These are phyloP conservation scores for Aspergillus carbonarius DNA, from an alignment of 2,329 filamentous ascomycete genomes.

Conservation along the genomic window DNA sequence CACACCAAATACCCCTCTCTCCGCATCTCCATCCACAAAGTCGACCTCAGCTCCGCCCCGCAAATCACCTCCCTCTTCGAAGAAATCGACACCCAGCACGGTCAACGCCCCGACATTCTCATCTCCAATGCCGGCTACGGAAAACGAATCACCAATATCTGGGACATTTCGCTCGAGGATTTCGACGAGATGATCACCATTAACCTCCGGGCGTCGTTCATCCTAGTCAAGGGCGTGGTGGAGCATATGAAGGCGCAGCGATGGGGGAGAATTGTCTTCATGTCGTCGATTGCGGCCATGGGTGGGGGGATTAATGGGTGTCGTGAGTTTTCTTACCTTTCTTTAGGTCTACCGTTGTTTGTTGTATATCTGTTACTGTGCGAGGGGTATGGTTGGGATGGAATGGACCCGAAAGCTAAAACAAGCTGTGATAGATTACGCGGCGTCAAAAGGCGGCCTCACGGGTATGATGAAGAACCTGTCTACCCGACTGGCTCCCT, in stretches of 20 bases:
- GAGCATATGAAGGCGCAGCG: conserved; percentile 59
- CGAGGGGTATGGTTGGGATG: too few relatives aligned
- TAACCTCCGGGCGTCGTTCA: conserved; percentile 63
- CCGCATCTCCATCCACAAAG: conserved; percentile 55
- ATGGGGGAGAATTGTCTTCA: conserved; percentile 65
- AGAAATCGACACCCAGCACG: conserved; percentile 55
- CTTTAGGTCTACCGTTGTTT: too few relatives aligned
- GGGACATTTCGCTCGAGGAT: conserved; percentile 60
- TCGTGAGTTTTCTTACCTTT: conserved; percentile 42
- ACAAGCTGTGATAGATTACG: conserved; percentile 41
- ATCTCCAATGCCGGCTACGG: conserved; percentile 67
- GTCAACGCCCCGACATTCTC: conserved; percentile 60
- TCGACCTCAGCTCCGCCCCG: conserved; percentile 57
- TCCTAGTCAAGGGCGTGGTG: conserved; percentile 60
- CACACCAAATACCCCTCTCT: conserved; percentile 33
- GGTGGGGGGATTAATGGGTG: conserved; percentile 66
- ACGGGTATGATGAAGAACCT: conserved; percentile 67
- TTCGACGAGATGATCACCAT: conserved; percentile 64
- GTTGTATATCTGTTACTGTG: too few relatives aligned
- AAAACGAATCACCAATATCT: conserved; percentile 55
- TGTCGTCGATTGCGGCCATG: conserved; percentile 62
- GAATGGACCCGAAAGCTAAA: too few relatives aligned
- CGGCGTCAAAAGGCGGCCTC: conserved; percentile 62
- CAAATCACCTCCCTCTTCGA: conserved; percentile 56
- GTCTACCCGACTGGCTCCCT: conserved; percentile 57